Percentiles rank a stretch among this genome's conserved stretches.
Conservation (phyloP, 768 basidiomycete genomes). For the Gyrodon lividus region DNA sequence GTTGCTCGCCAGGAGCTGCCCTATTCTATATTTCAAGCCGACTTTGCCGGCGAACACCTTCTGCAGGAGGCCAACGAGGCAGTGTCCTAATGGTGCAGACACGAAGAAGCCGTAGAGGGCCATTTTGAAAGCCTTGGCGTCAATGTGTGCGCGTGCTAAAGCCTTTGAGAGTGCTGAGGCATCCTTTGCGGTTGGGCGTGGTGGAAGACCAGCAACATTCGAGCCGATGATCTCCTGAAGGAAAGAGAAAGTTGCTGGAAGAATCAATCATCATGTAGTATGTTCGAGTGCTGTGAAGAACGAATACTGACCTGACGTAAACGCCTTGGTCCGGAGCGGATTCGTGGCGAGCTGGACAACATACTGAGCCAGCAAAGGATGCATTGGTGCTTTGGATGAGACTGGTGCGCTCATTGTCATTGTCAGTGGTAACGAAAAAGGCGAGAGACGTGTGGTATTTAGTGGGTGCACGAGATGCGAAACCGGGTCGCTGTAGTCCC, state of each 20-base stretch:
- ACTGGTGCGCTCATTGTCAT: conserved; percentile 41
- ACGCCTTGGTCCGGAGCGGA: conserved; percentile 78
- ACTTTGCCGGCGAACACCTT: conserved; percentile 75
- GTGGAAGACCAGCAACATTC: conserved; percentile 61
- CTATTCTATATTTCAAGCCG: conserved; percentile 58
- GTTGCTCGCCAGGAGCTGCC: conserved; percentile 74
- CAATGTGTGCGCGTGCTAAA: conserved; percentile 57
- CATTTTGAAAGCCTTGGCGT: conserved; percentile 79
- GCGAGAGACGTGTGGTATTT: conserved; percentile 21
- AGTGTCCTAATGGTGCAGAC: conserved; percentile 79
- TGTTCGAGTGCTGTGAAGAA: background rate
- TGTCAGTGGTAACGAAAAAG: conserved; percentile 8
- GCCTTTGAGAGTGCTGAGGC: conserved; percentile 51
- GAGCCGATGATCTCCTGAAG: conserved; percentile 82
- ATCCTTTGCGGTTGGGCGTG: conserved; percentile 48
- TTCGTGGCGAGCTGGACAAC: conserved; percentile 62
- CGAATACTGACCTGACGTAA: conserved; percentile 59
- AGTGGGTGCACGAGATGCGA: background rate
- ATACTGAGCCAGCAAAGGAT: conserved; percentile 65
- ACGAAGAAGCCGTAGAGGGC: conserved; percentile 79
- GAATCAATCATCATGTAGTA: background rate
- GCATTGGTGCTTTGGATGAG: conserved; percentile 21
- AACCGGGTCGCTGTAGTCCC: background rate
- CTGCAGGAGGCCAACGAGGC: conserved; percentile 70
- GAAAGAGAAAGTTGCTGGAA: conserved; percentile 53